These are phyloP conservation scores for Juncus inflexus DNA, from an alignment of 176 grass and related monocot species.

Conservation along the genomic window DNA sequence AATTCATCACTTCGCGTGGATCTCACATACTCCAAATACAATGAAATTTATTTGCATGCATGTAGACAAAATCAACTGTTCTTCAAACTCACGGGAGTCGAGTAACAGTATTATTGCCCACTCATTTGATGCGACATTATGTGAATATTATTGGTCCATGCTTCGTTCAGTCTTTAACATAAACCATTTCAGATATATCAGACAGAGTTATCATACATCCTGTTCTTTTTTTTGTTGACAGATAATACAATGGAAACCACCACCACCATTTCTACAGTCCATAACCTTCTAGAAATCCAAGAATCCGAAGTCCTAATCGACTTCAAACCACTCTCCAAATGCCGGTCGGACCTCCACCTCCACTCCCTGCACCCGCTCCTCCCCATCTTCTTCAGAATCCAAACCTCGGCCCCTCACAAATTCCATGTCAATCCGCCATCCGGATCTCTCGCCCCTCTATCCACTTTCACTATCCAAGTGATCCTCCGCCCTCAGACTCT, in stretches of 20 bases:
- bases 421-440: constrained; percentile 89
- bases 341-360: constrained; percentile 66
- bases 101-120: no score
- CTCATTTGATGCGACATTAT: no score
- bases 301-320: constrained; percentile 71
- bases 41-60: no score
- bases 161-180: no score
- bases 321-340: constrained; percentile 70
- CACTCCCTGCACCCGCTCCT: constrained; percentile 50
- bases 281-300: constrained; percentile 50
- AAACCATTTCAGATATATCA: no score
- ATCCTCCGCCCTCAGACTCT: constrained; percentile 73
- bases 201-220: no score
- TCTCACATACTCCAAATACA: no score
- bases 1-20: no score
- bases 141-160: no score
- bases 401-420: constrained; percentile 83
- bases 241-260: not conserved
- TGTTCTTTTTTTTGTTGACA: no score
- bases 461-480: constrained; percentile 54
- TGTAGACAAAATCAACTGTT: no score
- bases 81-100: no score
- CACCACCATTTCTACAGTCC: not conserved
- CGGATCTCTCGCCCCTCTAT: constrained; percentile 61
- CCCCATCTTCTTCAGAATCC: constrained; percentile 78